Base-by-base conservation (phyloP, 2,329 filamentous ascomycete genomes). In the Alternaria longipes region DNA sequence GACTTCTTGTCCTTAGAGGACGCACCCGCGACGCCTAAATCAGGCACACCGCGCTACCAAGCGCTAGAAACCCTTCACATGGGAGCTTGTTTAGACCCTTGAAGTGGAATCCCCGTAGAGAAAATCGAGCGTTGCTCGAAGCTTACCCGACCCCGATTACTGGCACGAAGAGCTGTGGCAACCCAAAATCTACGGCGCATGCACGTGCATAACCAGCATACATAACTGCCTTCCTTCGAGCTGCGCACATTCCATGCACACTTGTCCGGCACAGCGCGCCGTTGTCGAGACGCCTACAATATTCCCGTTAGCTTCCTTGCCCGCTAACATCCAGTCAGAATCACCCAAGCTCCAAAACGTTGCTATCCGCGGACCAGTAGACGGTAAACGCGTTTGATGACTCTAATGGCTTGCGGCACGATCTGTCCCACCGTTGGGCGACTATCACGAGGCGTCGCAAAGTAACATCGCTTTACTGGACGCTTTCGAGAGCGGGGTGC, bases 351-450 rank as follows among this genome's bases (percentile, higher is more conserved):
- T 38, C 32, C 44, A 54, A 41, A 18, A 40, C 41, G 16, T 50
- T n/a, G 16, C 28, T 54, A 30, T 30, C 32, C 26, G 34, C 41
- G 47, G 41, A 56, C 34, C 50, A 59, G 16, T 34, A 45, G 49
- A 44, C 49, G 54, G 56, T 50, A 47, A 45, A 65, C 50, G 46
- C 49, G 18, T 26, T 46, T 40, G 30, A 44, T 49, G 52, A 14
- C 41, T 41, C 57, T 62, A 49, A 59, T 66, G 67, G 64, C 66
- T 57, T 64, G 58, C 56, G 59, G 57, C 55, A 52, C 46, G 32
- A 52, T 65, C 47, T 57, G 42, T 55, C 56, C 54, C 52, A 54
- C 54, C 49, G 58, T 64, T 60, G 55, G 54, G 56, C 40, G 24
- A 56, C 36, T 49, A 59, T 63, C 62, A 60, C 46, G 56, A 67